Conservation (phyloP, 345 rosid genomes). For the Sapria himalayana region DNA sequence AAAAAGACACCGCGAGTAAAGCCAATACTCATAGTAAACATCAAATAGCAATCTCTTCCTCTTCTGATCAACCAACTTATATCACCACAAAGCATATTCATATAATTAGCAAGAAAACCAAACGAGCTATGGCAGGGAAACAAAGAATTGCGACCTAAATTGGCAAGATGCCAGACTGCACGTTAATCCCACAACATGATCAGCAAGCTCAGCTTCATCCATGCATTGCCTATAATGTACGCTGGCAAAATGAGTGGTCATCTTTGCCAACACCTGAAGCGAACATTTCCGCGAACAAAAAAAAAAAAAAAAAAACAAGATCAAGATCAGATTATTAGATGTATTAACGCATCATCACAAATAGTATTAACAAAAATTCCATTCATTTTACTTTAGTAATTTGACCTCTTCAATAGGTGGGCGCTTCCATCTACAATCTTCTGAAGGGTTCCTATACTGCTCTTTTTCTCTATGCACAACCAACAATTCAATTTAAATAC, state of each 20-base stretch:
- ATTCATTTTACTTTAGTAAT: constrained; percentile 4
- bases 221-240: constrained; percentile 71
- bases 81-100: too few species aligned
- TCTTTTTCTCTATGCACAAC: constrained; percentile 43
- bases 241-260: constrained; percentile 43
- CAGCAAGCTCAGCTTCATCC: constrained; percentile 91
- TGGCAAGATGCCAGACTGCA: constrained; percentile 74
- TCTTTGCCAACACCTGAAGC: constrained; percentile 46
- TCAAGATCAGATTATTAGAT: background rate
- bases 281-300: constrained; percentile 6
- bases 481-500: constrained; percentile 2
- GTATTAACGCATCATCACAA: too few species aligned
- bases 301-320: constrained; percentile 1
- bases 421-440: constrained; percentile 29
- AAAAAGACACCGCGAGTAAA: too few species aligned
- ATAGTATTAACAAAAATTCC: constrained; percentile 1
- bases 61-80: too few species aligned
- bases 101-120: too few species aligned
- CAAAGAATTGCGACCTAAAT: constrained; percentile 29
- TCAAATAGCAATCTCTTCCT: too few species aligned
- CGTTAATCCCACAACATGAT: constrained; percentile 69
- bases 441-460: constrained; percentile 49
- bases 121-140: too few species aligned
- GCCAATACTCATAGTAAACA: too few species aligned
- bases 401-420: constrained; percentile 84